Base-by-base conservation (phyloP, 169 alveolate species). In the Eimeria acervulina region DNA sequence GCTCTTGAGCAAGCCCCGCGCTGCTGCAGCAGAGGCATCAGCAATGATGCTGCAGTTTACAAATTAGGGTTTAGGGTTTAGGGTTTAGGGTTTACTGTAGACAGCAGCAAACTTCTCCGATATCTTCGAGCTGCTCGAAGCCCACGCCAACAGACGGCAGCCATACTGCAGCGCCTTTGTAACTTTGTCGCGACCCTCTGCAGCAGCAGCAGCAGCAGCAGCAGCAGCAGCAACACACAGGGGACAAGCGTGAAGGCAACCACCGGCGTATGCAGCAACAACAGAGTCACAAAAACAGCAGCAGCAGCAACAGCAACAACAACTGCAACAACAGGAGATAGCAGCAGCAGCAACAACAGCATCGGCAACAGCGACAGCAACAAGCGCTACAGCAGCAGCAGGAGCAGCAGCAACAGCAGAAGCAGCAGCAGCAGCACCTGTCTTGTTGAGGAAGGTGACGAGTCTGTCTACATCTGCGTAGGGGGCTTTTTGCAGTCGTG, bases 121-220 rank as follows among this genome's bases (percentile, higher is more conserved):
- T n/a, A 51, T 47, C 72, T 90, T 90, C 76, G 88, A 61, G 78
- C 55, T 74, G 33, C 89, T 90, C 28, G 66, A 26, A 23, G 47
- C 76, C 87, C 85, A 90, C 0, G 95, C 87, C 47, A 90, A 55
- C 59, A 61, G 21, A 10, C 95, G 72, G 61, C 80, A 52, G 72
- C 95, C 95, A 87, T 72, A 90, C 78, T 90, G 95, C 33, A 90
- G 90, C 55, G 88, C 78, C 40, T 90, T 90, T 44, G 95, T 90
- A 55, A 72, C 59, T 52, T 90, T 90, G 89, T 90, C 95, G 31
- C 95, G 52, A 3, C 95, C 95, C 74, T 90, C 95, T 90, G 95
- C 52, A 23, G 74, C 66, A 66, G 70, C 83, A 59, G 85, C 72
- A 66, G 81, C 94, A 68, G 51, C 66, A 68, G 44, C 83, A 33